Evolutionary conservation across 2,329 filamentous ascomycete species (phyloP), one percentile per base, ranked within the genome.

Genomic region (Apiospora saccharicola): DNA sequence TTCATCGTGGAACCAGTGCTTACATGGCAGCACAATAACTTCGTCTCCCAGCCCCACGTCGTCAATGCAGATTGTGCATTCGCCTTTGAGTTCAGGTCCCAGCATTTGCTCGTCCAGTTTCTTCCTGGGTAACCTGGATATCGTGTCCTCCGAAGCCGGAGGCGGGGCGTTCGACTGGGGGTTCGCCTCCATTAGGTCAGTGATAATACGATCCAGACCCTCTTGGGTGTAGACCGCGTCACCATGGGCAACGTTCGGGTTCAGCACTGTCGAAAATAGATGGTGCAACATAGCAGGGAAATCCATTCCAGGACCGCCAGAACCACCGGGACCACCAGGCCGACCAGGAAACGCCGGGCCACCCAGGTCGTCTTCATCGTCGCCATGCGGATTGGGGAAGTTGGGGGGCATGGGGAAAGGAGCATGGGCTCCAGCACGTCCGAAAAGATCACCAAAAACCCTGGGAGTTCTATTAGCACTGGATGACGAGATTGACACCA

Each of bases 51-150:
- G 79, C 37, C 90, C 87, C 74, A 97, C 92, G 41, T 93, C 90
- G 71, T 98, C 95, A 85, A 98, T 97, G 82, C 96, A 99, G 72
- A 99, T 98, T 47, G 94, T 95, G 81, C 96, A 99, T 79, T 98
- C 95, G 57, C 91, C 92, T 72, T 92, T 93, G 8, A 88, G 89
- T 71, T 90, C 89, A 0, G 84, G 80, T 0, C 86, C 88, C 7
- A 97, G 85, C 88, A 97, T 92, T 57, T 91, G 88, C 72, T 88
- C 85, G 69, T 94, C 90, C 2, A 96, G 85, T 61, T 89, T 89
- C 76, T 91, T 92, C 76, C 92, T 92, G 12, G 94, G 90, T 6
- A 99, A 84, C 4, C 89, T 87, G 37, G 89, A 87, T 71, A 99
- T 95, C 0, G 94, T 93, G 67, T 89, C 88, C 73, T 91, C 88